Evolutionary conservation across 768 basidiomycete species (phyloP).

Genomic region (Boletales sp.): DNA sequence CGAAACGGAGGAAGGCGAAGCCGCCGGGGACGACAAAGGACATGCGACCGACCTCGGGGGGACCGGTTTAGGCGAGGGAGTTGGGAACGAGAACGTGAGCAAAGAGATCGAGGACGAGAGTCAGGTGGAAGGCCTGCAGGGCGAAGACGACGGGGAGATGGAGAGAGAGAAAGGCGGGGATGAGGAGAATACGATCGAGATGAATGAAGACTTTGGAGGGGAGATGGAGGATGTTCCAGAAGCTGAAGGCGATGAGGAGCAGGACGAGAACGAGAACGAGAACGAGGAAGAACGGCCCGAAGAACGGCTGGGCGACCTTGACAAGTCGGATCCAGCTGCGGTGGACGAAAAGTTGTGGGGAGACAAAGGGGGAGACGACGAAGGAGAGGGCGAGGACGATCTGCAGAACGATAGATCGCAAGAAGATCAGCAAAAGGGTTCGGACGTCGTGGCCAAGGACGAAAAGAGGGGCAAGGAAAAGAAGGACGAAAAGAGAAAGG

Average conservation of each 20-base stretch:
- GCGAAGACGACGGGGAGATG: slow-evolving; percentile 31
- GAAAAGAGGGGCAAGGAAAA: slow-evolving; percentile 37
- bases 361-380: slow-evolving; percentile 63
- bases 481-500: slow-evolving; percentile 34
- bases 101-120: slow-evolving; percentile 95
- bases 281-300: slow-evolving; percentile 60
- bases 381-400: slow-evolving; percentile 47
- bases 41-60: slow-evolving; percentile 56
- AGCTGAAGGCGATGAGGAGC: slow-evolving; percentile 39
- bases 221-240: slow-evolving; percentile 77
- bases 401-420: slow-evolving; percentile 59
- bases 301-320: slow-evolving; percentile 79
- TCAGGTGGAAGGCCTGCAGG: slow-evolving; percentile 89
- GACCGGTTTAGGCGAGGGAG: slow-evolving; percentile 85
- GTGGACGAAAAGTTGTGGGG: slow-evolving; percentile 99
- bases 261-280: slow-evolving; percentile 46
- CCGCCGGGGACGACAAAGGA: slow-evolving; percentile 40
- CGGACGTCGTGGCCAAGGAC: slow-evolving; percentile 83
- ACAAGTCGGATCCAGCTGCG: slow-evolving; percentile 75
- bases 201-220: slow-evolving; percentile 87
- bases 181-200: slow-evolving; percentile 81
- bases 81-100: slow-evolving; percentile 83
- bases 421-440: slow-evolving; percentile 39
- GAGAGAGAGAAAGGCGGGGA: slow-evolving; percentile 44
- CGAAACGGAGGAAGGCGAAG: slow-evolving; percentile 59